These are phyloP conservation scores for Psidium friedrichsthalianum DNA, from an alignment of 345 rosid genomes.

Conservation along the genomic window DNA sequence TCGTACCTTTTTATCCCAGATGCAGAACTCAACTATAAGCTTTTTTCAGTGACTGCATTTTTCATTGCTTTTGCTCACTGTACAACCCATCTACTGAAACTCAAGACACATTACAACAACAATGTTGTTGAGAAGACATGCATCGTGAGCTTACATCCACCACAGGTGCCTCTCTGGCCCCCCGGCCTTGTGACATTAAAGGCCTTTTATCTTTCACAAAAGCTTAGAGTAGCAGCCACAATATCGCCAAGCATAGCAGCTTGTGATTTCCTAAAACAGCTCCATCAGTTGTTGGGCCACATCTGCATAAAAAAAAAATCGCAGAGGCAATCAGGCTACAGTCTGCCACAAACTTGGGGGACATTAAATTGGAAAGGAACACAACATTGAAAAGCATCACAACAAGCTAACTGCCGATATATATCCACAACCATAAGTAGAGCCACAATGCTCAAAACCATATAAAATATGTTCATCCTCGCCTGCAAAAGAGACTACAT, in stretches of 20 bases:
- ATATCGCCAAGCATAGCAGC: background rate
- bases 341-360: background rate
- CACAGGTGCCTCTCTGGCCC: no score
- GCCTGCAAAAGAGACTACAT: background rate
- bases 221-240: background rate
- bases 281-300: slow-evolving; percentile 67
- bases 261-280: slow-evolving; percentile 21
- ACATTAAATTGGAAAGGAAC: background rate
- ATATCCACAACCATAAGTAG: background rate
- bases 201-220: background rate
- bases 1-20: background rate
- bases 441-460: background rate
- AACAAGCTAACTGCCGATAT: background rate
- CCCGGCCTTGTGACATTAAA: background rate
- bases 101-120: background rate
- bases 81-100: background rate
- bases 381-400: background rate
- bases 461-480: background rate
- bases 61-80: background rate
- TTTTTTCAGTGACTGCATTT: background rate
- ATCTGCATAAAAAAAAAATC: slow-evolving; percentile 28
- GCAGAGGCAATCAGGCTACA: background rate
- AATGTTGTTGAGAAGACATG: background rate
- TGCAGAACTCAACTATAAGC: background rate
- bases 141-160: background rate